Base-by-base conservation (phyloP, 805 yeast species). In the Zygotorulaspora chibaensis region DNA sequence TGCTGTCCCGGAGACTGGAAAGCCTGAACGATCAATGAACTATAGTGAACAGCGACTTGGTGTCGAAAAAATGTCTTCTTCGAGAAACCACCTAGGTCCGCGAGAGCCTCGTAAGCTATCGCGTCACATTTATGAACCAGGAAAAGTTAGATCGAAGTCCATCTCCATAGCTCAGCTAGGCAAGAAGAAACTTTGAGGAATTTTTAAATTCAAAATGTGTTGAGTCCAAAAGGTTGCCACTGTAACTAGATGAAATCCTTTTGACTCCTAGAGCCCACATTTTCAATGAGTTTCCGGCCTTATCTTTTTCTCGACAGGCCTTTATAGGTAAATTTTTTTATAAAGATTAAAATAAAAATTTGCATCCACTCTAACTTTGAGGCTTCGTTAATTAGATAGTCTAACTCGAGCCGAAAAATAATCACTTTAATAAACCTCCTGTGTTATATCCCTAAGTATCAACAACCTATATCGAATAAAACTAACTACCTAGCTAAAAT, bases 61-160 rank as follows among this genome's bases (percentile, higher is more conserved):
- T 36, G 23, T 17, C 28, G 28, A 20, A 35, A 12, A 40, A 35
- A 30, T 31, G 27, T 26, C 29, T n/a, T 3, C 16, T 16, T 2
- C 44, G 38, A 7, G 10, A 9, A 30, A 25, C 35, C 35, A 26
- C 26, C n/a, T 17, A 18, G 25, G 17, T 23, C 40, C 28, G 4
- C n/a, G 30, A 30, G n/a, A 15, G 11, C 38, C 37, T 29, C 43
- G 44, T 13, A 41, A 25, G 26, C 10, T 36, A 20, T 29, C 31
- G 20, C 47, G 47, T 8, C 27, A 20, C 18, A 29, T 30, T 10
- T 28, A 28, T 12, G 38, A 29, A 12, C 17, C 38, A 1, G 38
- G 38, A 11, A 35, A 41, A 17, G 13, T 30, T 12, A 43, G 51
- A 35, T 48, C 51, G 6, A 42, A 42, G 33, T 48, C 51, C 15